A percentile compares a stretch with the other conserved stretches of the same genome.
phyloP scores from a whole-genome alignment of 495 filamentous ascomycete species.

The Penicillium samsonianum region DNA sequence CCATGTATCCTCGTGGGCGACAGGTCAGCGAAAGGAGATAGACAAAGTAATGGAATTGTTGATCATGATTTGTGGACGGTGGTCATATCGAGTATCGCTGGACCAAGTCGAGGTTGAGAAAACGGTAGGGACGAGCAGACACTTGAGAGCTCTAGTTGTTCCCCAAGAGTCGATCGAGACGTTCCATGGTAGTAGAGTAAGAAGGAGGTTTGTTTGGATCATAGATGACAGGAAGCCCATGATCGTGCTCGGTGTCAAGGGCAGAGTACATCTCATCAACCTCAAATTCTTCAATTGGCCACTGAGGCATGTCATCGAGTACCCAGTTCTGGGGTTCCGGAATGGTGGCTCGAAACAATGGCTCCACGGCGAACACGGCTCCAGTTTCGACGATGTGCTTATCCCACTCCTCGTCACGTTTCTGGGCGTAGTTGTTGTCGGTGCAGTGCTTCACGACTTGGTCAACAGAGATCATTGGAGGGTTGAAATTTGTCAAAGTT shows the following conservation, averaged over 20 bases:
- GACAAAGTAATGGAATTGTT: not conserved
- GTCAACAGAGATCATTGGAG: not conserved
- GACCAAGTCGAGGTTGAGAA: not conserved
- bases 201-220: not conserved
- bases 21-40: not conserved
- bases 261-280: not conserved
- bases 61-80: not conserved
- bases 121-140: not conserved
- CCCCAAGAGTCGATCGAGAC: too few relatives aligned
- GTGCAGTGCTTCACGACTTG: not conserved
- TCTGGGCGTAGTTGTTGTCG: not conserved
- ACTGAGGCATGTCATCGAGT: not conserved
- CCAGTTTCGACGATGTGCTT: not conserved
- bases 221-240: not conserved
- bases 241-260: not conserved
- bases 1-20: not conserved
- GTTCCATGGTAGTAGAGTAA: not conserved
- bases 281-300: conserved; percentile 1
- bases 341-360: not conserved
- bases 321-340: not conserved
- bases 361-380: not conserved
- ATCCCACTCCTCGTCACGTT: not conserved
- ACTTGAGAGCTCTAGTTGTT: not conserved
- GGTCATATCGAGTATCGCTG: not conserved
- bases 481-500: not conserved